Evolutionary conservation across 345 rosid genomes (phyloP), one percentile per base, ranked within the genome.

Genomic region (Lepidium aucheri): DNA sequence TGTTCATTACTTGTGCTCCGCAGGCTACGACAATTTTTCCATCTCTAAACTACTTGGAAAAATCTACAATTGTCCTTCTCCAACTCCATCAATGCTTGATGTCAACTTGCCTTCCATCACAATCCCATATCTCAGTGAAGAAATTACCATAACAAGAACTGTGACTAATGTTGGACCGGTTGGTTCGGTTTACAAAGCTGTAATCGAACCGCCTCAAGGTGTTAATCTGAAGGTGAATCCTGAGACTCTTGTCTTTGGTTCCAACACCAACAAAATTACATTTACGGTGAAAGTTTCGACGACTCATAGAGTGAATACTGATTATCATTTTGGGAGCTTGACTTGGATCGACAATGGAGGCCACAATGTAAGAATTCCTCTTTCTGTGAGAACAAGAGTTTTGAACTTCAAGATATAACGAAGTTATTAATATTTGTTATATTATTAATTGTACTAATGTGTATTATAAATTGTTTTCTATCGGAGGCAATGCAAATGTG

Each of bases 21-120:
- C 80, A 82, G 86, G 86, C 39, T 85, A 86, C 60, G 82, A 82
- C 43, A 34, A 69, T 26, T 68, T 59, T 30, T 83, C 91, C 7
- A 78, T 90, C 69, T 76, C 87, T 72, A 53, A 4, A 20, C 83
- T 84, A 77, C 77, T 81, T 4, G 54, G 51, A 24, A 39, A 68
- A 52, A 62, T 4, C 33, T 47, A 84, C 11, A 47, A 53, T n/a
- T 90, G 97, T 80, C 63, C 40, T 45, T 67, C 77, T 55, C 77
- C 85, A 52, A 56, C 54, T 53, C 76, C 69, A 61, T 74, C 74
- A 63, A 78, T 85, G 38, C 53, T 68, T 32, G 82, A 86, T 68
- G 78, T 86, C 1, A 86, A 88, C 74, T 49, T 83, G 59, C 93
- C 96, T 38, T 83, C 97, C 16, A 79, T 88, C 51, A 76, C 88